Percentiles rank a stretch among this genome's conserved stretches.
Evolutionary conservation across 495 filamentous ascomycete genomes (phyloP).

Genomic region (Penicillium diatomitis): DNA sequence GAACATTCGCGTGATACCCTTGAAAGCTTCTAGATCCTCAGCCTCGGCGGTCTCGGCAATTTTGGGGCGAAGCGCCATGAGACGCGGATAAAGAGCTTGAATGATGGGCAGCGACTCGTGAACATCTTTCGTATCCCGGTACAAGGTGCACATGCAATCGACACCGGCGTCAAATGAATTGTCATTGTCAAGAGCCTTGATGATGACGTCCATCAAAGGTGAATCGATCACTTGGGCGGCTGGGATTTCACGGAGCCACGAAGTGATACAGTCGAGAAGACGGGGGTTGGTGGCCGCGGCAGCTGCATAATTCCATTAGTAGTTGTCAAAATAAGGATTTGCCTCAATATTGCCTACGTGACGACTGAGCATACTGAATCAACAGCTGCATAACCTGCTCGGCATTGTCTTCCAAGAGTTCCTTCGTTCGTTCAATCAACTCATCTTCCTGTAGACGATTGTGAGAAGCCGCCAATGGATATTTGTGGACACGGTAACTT

Average conservation of each 20-base stretch:
- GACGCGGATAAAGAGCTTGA: slow-evolving; percentile 70
- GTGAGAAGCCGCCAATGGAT: not conserved
- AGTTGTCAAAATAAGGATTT: not conserved
- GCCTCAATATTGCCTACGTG: slow-evolving; percentile 47
- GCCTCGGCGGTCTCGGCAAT: slow-evolving; percentile 65
- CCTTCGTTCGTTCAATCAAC: slow-evolving; percentile 66
- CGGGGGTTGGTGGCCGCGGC: slow-evolving; percentile 78
- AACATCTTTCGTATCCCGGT: slow-evolving; percentile 87
- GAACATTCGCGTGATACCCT: slow-evolving; percentile 79
- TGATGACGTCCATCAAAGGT: slow-evolving; percentile 69
- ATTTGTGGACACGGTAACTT: too few relatives aligned
- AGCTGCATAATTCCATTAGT: slow-evolving; percentile 18
- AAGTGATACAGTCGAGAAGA: slow-evolving; percentile 88
- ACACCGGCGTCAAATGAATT: slow-evolving; percentile 80
- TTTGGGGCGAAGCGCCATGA: slow-evolving; percentile 70
- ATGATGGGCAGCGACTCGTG: slow-evolving; percentile 73
- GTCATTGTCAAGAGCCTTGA: slow-evolving; percentile 66
- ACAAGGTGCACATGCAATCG: slow-evolving; percentile 85
- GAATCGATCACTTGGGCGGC: slow-evolving; percentile 76
- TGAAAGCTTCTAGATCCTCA: slow-evolving; percentile 82
- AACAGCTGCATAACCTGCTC: slow-evolving; percentile 75
- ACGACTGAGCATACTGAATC: slow-evolving; percentile 82
- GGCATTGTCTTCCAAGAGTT: slow-evolving; percentile 85
- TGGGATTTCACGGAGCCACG: slow-evolving; percentile 89
- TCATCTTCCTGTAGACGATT: slow-evolving; percentile 73